phyloP scores from a whole-genome alignment of 768 basidiomycete species.

The Mycena filopes region DNA sequence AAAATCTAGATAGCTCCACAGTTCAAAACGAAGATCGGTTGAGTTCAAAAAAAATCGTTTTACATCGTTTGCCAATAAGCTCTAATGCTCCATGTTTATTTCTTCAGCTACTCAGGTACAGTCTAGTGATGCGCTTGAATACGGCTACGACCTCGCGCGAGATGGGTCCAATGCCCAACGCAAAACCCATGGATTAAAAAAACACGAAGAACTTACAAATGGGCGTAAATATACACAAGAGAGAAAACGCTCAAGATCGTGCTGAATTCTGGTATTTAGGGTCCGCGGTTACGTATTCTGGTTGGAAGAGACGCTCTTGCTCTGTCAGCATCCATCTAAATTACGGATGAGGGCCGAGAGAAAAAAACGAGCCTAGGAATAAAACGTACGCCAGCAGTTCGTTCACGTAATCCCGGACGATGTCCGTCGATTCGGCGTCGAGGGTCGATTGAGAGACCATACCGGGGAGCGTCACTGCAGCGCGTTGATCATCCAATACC shows the following conservation, averaged over 20 bases:
- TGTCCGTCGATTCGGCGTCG: slow-evolving; percentile 84
- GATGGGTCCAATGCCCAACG: too few species aligned
- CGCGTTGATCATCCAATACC: neutral
- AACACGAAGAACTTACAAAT: neutral
- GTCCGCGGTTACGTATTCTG: slow-evolving; percentile 76
- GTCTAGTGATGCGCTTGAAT: too few species aligned
- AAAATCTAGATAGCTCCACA: too few species aligned
- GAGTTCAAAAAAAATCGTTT: too few species aligned
- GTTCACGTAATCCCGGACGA: slow-evolving; percentile 90
- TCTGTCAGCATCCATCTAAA: slow-evolving; percentile 83
- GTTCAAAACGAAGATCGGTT: too few species aligned
- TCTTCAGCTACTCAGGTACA: too few species aligned
- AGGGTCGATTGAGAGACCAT: slow-evolving; percentile 92
- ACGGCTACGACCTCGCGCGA: too few species aligned
- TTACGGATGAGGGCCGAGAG: neutral
- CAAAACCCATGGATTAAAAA: neutral
- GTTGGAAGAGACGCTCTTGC: slow-evolving; percentile 75
- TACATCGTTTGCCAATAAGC: too few species aligned
- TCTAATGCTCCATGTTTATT: too few species aligned
- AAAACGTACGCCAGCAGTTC: slow-evolving; percentile 69
- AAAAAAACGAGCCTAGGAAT: neutral
- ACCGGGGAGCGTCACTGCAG: slow-evolving; percentile 86
- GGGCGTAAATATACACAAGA: slow-evolving; percentile 11
- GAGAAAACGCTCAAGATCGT: slow-evolving; percentile 61
- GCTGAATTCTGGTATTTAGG: slow-evolving; percentile 86